phyloP scores from a whole-genome alignment of 1,284 basidiomycete genomes.

The Butyriboletus appendiculatus region DNA sequence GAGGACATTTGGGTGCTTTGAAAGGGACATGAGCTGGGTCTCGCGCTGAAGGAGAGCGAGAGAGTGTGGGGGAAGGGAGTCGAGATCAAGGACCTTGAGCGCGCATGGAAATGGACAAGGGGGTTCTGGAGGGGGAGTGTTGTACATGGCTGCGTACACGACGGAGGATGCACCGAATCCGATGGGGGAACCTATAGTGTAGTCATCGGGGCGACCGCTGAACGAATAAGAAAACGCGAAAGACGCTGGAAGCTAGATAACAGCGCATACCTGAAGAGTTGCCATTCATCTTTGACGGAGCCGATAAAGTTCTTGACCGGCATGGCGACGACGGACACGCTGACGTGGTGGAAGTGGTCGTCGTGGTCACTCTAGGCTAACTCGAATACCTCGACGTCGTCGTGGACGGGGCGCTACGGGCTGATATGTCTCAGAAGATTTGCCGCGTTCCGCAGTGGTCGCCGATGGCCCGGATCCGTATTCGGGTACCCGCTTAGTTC shows the following conservation, averaged over 20 bases:
- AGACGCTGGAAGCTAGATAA: background rate
- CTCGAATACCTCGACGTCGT: background rate
- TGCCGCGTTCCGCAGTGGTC: no score
- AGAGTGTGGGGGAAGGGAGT: conserved; percentile 67
- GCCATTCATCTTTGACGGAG: conserved; percentile 85
- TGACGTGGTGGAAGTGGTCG: conserved; percentile 1
- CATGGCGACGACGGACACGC: background rate
- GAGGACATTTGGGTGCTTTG: conserved; percentile 91
- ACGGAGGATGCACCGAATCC: conserved; percentile 88
- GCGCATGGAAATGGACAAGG: conserved; percentile 62
- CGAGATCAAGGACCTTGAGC: conserved; percentile 87
- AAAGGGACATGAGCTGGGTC: conserved; percentile 89
- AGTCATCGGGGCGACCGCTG: conserved; percentile 72
- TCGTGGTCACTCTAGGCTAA: background rate
- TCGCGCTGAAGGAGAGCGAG: conserved; percentile 76
- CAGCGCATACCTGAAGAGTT: conserved; percentile 67
- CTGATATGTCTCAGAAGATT: conserved; percentile 1
- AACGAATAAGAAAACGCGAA: conserved; percentile 6
- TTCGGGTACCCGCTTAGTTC: conserved; percentile 16
- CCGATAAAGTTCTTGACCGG: conserved; percentile 51
- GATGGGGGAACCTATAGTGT: conserved; percentile 70
- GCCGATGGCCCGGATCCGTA: conserved; percentile 18
- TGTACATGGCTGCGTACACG: conserved; percentile 77
- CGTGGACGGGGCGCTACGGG: background rate
- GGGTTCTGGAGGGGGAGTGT: conserved; percentile 39